Base-by-base conservation (phyloP, 1,284 basidiomycete species). In the Fomitopsis schrenkii region DNA sequence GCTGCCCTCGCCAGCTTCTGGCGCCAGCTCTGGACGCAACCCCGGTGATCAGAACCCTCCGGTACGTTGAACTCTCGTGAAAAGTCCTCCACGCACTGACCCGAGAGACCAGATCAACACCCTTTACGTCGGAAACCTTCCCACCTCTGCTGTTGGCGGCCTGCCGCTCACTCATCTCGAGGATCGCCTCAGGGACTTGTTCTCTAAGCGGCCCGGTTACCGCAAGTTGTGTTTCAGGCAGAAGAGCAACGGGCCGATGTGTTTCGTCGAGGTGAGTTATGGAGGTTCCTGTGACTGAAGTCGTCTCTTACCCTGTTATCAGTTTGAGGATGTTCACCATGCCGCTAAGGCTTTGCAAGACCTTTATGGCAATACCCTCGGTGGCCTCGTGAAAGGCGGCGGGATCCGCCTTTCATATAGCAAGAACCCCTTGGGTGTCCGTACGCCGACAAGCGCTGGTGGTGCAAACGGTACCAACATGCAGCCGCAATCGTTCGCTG, bases 201-300 rank as follows among this genome's bases (percentile, higher is more conserved):
- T 99, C 74, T 81, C 83, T 45, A 81, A 82, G 41, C 88, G 88
- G 46, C 83, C 85, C 1, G 96, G 96, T 4, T 99, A 90, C 77
- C 90, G 94, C 61, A 92, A 96, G 70, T 83, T 99, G 67, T 95
- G 91, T 69, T 98, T 95, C 80, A 83, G 95, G 62, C 94, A 97
- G 73, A 99, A 99, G 80, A 92, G 85, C 71, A 96, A 95, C 67
- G 94, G 95, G 1, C 95, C 95, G 4, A 97, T 97, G 96, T 98
- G 95, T 75, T 97, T 98, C 74, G 93, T 95, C 55, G 94, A 95
- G 85, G 91, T 93, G 74, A 57, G 79, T 75, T 58, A 14, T 45
- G 56, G 40, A 46, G 50, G 46, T 44, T 33, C 5, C 26, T 30
- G 9, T 10, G 17, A 56, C 9, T 26, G 22, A 59, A 55, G 57